Base-by-base conservation (phyloP, 176 grass and related monocot species). In the Carex scoparia region DNA sequence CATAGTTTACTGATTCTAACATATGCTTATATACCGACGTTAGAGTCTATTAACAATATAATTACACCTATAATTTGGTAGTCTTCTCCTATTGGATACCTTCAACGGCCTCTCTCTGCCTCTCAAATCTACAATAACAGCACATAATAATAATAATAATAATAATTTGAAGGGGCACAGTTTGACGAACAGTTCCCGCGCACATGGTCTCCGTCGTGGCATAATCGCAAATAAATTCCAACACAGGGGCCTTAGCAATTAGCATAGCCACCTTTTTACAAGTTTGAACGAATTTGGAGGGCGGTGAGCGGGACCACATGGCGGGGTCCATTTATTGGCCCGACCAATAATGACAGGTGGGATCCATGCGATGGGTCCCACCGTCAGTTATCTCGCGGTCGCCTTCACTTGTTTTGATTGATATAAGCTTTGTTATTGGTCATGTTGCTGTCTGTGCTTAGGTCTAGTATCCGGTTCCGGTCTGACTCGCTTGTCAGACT, bases 111-210 rank as follows among this genome's bases (percentile, higher is more conserved):
- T 40, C 4, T 40, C 4, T 40, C 2, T 0, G 3, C 35, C 35
- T 37, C 35, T 37, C 35, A 37, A 37, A 40, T 40, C 38, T 6
- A 23, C 23, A 23, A 23, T 40, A 40, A 40, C 38, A 5, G 38
- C 4, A 40, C 38, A 40, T 40, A 40, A 40, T 40, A 33, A 4
- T 76, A 23, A 40, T 40, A 33, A 4, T 76, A 23, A 40, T 40
- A 40, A 40, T 40, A 33, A 4, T 76, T 76, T 30, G 72, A 76
- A 13, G 5, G 15, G 2, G 0, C 37, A 12, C 65, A 27, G 38
- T 60, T 86, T 65, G 48, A 80, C 65, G 38, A 59, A 71, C 60
- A 73, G 31, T 87, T 87, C 86, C 79, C 86, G 86, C 79, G 10
- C 85, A 14, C 62, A 81, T 60, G 30, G 27, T 18, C 33, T 11